Evolutionary conservation across 345 rosid species (phyloP), one percentile per base, ranked within the genome.

Genomic region (Hibiscus syriacus): DNA sequence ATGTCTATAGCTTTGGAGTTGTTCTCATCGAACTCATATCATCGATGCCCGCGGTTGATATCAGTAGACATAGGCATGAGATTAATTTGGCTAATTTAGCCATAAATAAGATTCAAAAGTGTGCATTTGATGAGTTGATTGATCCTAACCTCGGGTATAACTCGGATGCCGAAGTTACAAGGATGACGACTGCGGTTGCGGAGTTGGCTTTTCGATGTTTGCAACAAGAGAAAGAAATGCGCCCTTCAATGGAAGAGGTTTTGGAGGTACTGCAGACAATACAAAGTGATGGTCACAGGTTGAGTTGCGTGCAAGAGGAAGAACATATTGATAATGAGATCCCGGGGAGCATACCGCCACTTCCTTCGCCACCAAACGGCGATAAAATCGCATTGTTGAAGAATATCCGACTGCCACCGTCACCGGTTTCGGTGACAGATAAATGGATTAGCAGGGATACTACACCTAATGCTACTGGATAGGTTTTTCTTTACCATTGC

Each of bases 1-100:
- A 88, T 38, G 91, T 88, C 1, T 88, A 84, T 45, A 88, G 94
- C 79, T 88, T 88, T 22, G 91, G 87, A 19, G 94, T 88, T 23
- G 90, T 88, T 13, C 80, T 88, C 12, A 64, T 74, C 8, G 90
- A 88, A 80, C 86, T 88, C 20, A 50, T 84, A 49, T 80, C 89
- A 0, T 88, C 89, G 2, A 76, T 78, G 86, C 94, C 89, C 5
- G 90, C 89, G 16, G 85, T 88, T 17, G 94, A 88, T 52, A 82
- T 81, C 53, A 77, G 4, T 19, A 83, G 90, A 68, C 64, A 78
- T 50, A 82, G 73, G 74, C 56, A 75, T 5, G 89, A 88, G 73
- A 82, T 84, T 56, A 86, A 86, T 55, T 64, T 88, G 76, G 79
- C 94, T 11, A 81, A 78, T 74, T 74, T 88, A 56, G 89, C 94